Evolutionary conservation across 2,329 filamentous ascomycete genomes (phyloP).

Genomic region (Xylaria sp.): DNA sequence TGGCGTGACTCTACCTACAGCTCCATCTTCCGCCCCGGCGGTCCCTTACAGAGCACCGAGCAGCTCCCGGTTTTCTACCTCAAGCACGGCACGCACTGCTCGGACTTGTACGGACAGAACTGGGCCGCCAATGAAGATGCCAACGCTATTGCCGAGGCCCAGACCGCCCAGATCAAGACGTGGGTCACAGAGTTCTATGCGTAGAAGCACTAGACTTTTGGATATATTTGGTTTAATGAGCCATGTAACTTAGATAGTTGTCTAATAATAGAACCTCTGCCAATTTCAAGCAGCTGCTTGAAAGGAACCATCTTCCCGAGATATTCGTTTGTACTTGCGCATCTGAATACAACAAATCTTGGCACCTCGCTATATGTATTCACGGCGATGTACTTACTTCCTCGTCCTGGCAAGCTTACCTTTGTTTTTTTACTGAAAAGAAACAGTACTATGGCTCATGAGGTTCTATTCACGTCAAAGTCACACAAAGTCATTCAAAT

Average conservation of each 20-base stretch:
- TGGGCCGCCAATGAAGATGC: slow-evolving; percentile 62
- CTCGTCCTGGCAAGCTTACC: not conserved
- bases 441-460: not conserved
- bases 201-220: slow-evolving; percentile 42
- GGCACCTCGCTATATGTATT: not conserved
- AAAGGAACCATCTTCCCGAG: not conserved
- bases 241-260: slow-evolving; percentile 16
- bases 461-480: slow-evolving; percentile 1
- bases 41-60: slow-evolving; percentile 51
- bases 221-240: slow-evolving; percentile 24
- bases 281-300: not conserved
- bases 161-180: slow-evolving; percentile 61
- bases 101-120: slow-evolving; percentile 57
- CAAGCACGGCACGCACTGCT: slow-evolving; percentile 54
- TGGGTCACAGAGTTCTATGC: slow-evolving; percentile 66
- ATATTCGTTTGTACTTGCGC: not conserved
- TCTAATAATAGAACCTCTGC: slow-evolving; percentile 6
- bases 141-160: slow-evolving; percentile 61
- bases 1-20: slow-evolving; percentile 56
- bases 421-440: no score
- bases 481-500: not conserved
- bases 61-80: slow-evolving; percentile 52
- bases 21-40: slow-evolving; percentile 53
- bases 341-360: not conserved
- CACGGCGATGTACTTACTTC: not conserved